These are phyloP conservation scores for Aspergillus sp. DNA, from an alignment of 2,329 filamentous ascomycete species.

Conservation along the genomic window DNA sequence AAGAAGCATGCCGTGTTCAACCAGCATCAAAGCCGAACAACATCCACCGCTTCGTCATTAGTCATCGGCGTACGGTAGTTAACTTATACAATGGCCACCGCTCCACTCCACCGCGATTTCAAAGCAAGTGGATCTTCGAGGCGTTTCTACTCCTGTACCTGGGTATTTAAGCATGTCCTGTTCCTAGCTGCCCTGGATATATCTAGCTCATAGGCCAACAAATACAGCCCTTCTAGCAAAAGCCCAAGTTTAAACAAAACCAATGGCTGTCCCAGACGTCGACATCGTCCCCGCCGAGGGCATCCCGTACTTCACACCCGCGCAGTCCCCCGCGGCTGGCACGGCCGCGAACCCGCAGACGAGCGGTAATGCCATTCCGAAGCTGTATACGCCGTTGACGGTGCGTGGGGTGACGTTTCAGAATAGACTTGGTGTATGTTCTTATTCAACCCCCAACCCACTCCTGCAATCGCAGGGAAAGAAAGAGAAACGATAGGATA, in stretches of 20 bases:
- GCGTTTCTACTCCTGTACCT: not conserved
- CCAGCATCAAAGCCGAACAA: no score
- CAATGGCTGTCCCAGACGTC: constrained; percentile 30
- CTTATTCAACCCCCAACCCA: no score
- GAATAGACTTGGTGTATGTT: constrained; percentile 36
- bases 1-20: no score
- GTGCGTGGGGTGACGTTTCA: constrained; percentile 61
- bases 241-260: no score
- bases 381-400: constrained; percentile 60
- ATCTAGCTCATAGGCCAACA: no score
- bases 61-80: no score
- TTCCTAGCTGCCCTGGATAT: no score
- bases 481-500: no score
- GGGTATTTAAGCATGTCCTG: no score
- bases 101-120: constrained; percentile 1
- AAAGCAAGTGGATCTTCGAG: constrained; percentile 9
- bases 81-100: not conserved
- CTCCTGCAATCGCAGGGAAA: constrained; percentile 12
- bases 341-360: constrained; percentile 44
- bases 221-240: no score
- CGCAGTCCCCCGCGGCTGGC: constrained; percentile 38
- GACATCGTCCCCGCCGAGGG: constrained; percentile 36
- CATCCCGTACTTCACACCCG: constrained; percentile 44
- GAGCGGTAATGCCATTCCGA: constrained; percentile 46
- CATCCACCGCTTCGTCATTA: no score